Conservation (phyloP, 2,329 filamentous ascomycete genomes). For the Lachnellula occidentalis region DNA sequence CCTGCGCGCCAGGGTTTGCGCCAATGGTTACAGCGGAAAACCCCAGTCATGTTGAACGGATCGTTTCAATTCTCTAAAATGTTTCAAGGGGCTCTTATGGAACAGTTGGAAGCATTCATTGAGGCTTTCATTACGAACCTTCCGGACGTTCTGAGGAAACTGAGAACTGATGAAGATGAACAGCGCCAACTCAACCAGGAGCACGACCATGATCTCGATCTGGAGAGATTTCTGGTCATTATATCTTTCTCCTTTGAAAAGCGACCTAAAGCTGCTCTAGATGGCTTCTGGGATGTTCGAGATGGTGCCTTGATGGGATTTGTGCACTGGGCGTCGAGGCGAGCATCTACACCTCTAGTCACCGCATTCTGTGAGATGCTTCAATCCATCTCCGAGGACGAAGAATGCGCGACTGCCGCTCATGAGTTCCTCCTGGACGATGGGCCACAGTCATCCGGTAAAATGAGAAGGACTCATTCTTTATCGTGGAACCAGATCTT, state of each 20-base stretch:
- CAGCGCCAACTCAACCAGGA: constrained; percentile 64
- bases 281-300: constrained; percentile 82
- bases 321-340: constrained; percentile 91
- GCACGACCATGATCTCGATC: constrained; percentile 63
- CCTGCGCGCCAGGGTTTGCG: constrained; percentile 78
- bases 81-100: constrained; percentile 69
- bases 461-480: constrained; percentile 75
- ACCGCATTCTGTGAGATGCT: constrained; percentile 97
- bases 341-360: constrained; percentile 91
- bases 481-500: constrained; percentile 93
- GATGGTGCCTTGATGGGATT: constrained; percentile 94
- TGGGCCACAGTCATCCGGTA: constrained; percentile 64
- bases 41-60: constrained; percentile 62
- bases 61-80: constrained; percentile 62
- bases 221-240: constrained; percentile 88
- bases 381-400: constrained; percentile 76
- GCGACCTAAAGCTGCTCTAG: constrained; percentile 72
- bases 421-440: constrained; percentile 91
- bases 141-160: constrained; percentile 80
- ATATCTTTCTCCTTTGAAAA: constrained; percentile 89
- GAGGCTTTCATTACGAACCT: constrained; percentile 94
- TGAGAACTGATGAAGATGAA: constrained; percentile 86
- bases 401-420: constrained; percentile 75
- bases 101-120: constrained; percentile 78
- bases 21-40: constrained; percentile 76